Percentiles rank a stretch among this genome's conserved stretches.
Evolutionary conservation across 768 basidiomycete genomes (phyloP).

Genomic region (Lanmaoa pseudosensibilis): DNA sequence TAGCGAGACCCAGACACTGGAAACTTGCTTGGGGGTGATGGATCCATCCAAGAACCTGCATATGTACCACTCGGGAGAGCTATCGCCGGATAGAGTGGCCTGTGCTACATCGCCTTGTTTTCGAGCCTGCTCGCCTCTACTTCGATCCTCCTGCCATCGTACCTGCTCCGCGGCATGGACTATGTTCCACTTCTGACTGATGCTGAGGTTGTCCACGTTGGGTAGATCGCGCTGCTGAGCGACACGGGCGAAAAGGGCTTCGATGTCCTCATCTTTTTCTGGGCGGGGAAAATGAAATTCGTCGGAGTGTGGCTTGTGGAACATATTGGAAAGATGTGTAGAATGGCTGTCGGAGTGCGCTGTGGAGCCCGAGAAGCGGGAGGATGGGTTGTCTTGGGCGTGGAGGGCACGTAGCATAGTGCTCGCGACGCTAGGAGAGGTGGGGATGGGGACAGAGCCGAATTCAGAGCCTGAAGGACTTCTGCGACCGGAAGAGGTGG

Average conservation of each 20-base stretch:
- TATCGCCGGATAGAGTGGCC: conserved; percentile 51
- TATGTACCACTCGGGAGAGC: conserved; percentile 91
- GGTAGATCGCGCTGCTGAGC: conserved; percentile 66
- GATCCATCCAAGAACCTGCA: conserved; percentile 86
- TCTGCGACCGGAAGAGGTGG: conserved; percentile 47
- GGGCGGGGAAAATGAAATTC: conserved; percentile 80
- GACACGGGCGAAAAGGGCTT: conserved; percentile 77
- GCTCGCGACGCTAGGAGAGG: conserved; percentile 27
- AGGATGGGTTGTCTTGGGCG: conserved; percentile 55
- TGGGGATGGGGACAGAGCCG: conserved; percentile 42
- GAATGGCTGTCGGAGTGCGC: conserved; percentile 49
- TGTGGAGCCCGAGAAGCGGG: conserved; percentile 52
- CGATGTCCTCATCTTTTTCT: conserved; percentile 71
- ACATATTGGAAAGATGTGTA: conserved; percentile 47
- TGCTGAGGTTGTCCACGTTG: conserved; percentile 56
- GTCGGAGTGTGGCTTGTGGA: conserved; percentile 52
- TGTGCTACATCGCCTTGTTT: conserved; percentile 62
- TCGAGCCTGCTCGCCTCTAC: conserved; percentile 59
- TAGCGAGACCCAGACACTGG: conserved; percentile 71
- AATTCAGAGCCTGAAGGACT: conserved; percentile 57
- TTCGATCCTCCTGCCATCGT: conserved; percentile 73
- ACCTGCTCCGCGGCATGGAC: conserved; percentile 81
- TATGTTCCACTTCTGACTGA: conserved; percentile 91
- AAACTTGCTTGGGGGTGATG: conserved; percentile 78
- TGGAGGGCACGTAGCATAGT: conserved; percentile 53